Conservation (phyloP, 495 filamentous ascomycete genomes). For the Penicillium bialowiezense region DNA sequence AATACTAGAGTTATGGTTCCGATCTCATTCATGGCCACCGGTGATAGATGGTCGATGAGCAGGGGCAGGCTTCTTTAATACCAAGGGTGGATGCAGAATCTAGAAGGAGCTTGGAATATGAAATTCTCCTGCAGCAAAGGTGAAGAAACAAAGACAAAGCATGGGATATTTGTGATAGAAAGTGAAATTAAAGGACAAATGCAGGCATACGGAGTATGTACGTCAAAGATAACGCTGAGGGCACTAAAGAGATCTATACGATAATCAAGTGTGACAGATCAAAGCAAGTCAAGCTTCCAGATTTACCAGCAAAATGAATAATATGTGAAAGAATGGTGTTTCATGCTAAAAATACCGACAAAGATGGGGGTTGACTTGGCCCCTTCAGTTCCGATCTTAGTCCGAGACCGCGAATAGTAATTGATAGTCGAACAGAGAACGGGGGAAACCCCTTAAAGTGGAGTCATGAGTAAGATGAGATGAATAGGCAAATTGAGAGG, state of each 20-base stretch:
- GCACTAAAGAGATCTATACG: no score
- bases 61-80: not conserved
- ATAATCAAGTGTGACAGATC: no score
- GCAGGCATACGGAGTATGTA: no score
- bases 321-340: not conserved
- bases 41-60: not conserved
- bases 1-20: not conserved
- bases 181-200: no score
- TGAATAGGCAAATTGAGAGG: constrained; percentile 23
- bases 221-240: no score
- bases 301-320: not conserved
- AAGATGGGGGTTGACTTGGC: constrained; percentile 10
- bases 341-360: not conserved
- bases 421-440: constrained; percentile 14
- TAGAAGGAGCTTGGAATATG: not conserved
- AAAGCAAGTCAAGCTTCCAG: no score
- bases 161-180: no score
- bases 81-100: not conserved
- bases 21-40: not conserved
- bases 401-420: not conserved
- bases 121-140: no score
- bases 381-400: constrained; percentile 2
- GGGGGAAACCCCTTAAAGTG: not conserved
- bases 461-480: not conserved
- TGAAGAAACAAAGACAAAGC: no score